Base-by-base conservation (phyloP, 2,329 filamentous ascomycete genomes). In the Trichoderma semiorbis region DNA sequence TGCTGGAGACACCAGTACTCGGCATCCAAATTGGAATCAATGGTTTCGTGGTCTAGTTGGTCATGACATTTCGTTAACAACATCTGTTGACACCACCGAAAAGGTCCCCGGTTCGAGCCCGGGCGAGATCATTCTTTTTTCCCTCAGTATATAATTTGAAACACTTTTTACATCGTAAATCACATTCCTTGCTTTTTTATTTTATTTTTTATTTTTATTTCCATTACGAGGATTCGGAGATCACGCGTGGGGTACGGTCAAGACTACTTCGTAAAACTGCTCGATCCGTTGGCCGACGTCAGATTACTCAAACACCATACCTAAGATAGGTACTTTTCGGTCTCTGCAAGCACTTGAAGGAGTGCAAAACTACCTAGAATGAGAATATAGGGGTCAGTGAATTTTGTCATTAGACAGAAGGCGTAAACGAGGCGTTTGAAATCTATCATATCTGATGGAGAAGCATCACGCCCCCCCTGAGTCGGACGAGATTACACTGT, bases 71-170 rank as follows among this genome's bases (percentile, higher is more conserved):
- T 72, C 71, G 71, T 70, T 72, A 70, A 72, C 70, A 72, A 67
- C 70, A 60, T 72, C 70, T 68, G 70, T 72, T 69, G 64, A 72
- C 70, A 30, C 70, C 70, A 72, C 67, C 71, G 71, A 72, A 70
- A 72, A 72, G 71, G 66, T 72, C 71, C 71, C 71, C 71, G 71
- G 71, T 72, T 72, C 67, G 71, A 70, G 71, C 71, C 71, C 66
- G 67, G 71, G 66, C 71, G 67, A 70, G n/a, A 72, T 70, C 71
- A 72, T 24, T 14, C 47, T 34, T 58, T 70, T 72, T 57, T 28
- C 5, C 32, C 47, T 6, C 10, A n/a, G 5, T 21, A 2, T 3
- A 12, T 12, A 16, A 30, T 39, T 26, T 34, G 7, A n/a, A 43
- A 10, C 16, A 7, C 3, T 36, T 26, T 26, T 39, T 57, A 26